Evolutionary conservation across 1,139 yeast species (phyloP).

Genomic region (Saccharomyces hybrid): DNA sequence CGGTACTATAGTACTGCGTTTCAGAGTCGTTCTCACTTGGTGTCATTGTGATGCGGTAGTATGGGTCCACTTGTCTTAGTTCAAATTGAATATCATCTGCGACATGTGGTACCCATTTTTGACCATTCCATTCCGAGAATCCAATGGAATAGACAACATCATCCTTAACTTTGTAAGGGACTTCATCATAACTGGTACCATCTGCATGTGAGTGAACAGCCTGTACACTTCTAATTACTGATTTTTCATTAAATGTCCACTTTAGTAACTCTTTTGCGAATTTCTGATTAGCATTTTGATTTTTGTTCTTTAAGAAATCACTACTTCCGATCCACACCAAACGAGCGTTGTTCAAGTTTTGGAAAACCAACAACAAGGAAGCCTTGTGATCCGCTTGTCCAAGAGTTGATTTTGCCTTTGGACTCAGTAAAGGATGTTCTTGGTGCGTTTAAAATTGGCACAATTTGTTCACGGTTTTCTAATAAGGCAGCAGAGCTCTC

Average conservation of each 20-base stretch:
- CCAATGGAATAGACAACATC: conserved; percentile 57
- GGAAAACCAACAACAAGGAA: conserved; percentile 77
- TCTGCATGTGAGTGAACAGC: conserved; percentile 43
- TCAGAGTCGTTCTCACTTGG: conserved; percentile 30
- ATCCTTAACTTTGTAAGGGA: conserved; percentile 66
- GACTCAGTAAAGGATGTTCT: conserved; percentile 52
- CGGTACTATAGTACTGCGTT: conserved; percentile 38
- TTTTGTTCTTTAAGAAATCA: conserved; percentile 40
- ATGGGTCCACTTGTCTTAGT: conserved; percentile 89
- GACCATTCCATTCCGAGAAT: conserved; percentile 54
- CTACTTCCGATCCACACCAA: conserved; percentile 71
- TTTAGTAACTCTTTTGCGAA: conserved; percentile 46
- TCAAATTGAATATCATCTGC: conserved; percentile 66
- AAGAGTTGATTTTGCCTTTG: conserved; percentile 38
- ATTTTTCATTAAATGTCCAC: conserved; percentile 72
- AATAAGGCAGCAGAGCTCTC: conserved; percentile 48
- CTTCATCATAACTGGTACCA: conserved; percentile 40
- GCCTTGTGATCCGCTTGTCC: conserved; percentile 83
- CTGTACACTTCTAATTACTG: conserved; percentile 51
- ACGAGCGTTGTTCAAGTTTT: conserved; percentile 74
- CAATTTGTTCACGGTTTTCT: conserved; percentile 52
- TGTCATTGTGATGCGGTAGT: conserved; percentile 63
- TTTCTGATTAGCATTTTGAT: conserved; percentile 26
- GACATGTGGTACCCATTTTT: conserved; percentile 61
- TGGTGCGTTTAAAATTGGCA: conserved; percentile 68